Evolutionary conservation across 441 rosid genomes (phyloP), one percentile per base, ranked within the genome.

Genomic region (Mallotus japonicus): DNA sequence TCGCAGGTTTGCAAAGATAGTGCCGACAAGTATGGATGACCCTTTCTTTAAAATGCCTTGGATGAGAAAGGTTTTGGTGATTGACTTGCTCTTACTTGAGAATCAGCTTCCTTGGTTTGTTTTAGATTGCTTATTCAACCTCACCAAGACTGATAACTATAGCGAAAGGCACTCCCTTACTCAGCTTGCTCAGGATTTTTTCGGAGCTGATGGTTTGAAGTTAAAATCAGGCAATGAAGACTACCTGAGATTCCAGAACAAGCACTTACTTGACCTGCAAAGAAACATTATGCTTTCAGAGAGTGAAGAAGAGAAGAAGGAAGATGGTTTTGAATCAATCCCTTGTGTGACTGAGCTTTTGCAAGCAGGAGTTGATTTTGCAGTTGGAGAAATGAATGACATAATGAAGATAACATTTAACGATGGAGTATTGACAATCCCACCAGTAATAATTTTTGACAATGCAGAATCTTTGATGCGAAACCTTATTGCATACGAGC

Each of bases 31-130:
- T 59, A 16, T 5, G 4, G 63, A 59, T 59, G 63, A 59, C 40
- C 63, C 63, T 28, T 24, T 28, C n/a, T 59, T 59, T 59, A 59
- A 59, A 12, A 28, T 59, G 63, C 42, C 42, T 59, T 59, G 42
- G 63, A 3, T 59, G 42, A 5, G 9, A 13, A 59, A 59, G 28
- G 37, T 59, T 59, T 11, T 59, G 15, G 37, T 28, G 40, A 24
- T 17, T 3, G 63, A 59, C 17, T 59, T 59, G 15, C 42, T 59
- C 7, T 24, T 59, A 28, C 63, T 59, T 28, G 63, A 28, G 40
- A 59, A 59, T 59, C 63, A 59, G 37, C 63, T 59, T 59, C 63
- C 63, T 11, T 59, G 63, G 63, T 24, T 59, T 59, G 42, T 59
- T 37, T 28, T 59, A 11, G 17, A 24, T 4, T 24, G 40, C 40